Percentiles rank a stretch among this genome's conserved stretches.
Conservation (phyloP, 495 filamentous ascomycete genomes). For the Copromyces sp. region DNA sequence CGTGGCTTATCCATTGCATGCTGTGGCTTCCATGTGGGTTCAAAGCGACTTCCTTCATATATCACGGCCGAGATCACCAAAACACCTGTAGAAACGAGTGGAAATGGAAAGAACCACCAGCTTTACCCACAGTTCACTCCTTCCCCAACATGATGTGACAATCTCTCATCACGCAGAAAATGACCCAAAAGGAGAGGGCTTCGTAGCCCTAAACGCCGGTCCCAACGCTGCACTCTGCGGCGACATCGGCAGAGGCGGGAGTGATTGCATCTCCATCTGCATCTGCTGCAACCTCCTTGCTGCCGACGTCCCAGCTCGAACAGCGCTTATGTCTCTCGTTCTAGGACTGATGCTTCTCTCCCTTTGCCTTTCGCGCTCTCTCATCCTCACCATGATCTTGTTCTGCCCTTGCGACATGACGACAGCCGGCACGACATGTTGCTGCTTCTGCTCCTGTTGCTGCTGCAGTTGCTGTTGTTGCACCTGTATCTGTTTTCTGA, state of each 20-base stretch:
- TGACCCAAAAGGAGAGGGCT: constrained; percentile 6
- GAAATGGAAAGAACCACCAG: neutral
- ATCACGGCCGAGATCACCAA: neutral
- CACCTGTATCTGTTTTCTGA: neutral
- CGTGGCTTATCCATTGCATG: neutral
- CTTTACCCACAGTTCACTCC: neutral
- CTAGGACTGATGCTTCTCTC: neutral
- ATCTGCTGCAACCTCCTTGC: neutral
- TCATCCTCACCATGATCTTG: neutral
- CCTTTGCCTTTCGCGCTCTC: neutral
- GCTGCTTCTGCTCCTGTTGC: neutral
- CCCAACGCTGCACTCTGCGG: constrained; percentile 69
- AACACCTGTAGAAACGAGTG: neutral
- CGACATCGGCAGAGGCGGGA: constrained; percentile 24
- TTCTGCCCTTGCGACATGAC: neutral
- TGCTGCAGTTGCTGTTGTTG: neutral
- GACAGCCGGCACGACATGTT: neutral
- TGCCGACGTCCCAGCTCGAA: neutral
- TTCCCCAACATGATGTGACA: neutral
- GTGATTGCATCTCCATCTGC: constrained; percentile 9
- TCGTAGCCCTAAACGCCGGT: constrained; percentile 32
- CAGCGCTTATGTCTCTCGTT: neutral
- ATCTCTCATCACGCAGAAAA: neutral
- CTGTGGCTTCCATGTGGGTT: neutral
- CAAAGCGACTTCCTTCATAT: neutral